A percentile compares a stretch with the other conserved stretches of the same genome.
Evolutionary conservation across 2,329 filamentous ascomycete genomes (phyloP).

Genomic region (Knoxdaviesia capensis): DNA sequence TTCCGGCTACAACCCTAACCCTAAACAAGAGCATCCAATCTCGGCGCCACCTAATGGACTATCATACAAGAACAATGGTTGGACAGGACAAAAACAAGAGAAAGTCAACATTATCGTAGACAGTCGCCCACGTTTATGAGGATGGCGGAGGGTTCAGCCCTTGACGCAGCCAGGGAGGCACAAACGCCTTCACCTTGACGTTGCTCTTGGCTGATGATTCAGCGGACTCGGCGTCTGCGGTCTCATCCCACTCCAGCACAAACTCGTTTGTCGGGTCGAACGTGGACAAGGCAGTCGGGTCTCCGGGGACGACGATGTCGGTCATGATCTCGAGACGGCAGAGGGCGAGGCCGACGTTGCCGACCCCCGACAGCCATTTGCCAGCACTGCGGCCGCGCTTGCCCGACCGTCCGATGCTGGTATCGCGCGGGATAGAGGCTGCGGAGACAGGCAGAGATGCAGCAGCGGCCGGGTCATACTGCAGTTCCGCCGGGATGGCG

Average conservation of each 20-base stretch:
- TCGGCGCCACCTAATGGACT: too few species aligned
- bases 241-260: conserved; percentile 30
- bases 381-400: conserved; percentile 53
- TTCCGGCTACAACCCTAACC: too few species aligned
- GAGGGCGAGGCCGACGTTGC: conserved; percentile 71
- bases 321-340: conserved; percentile 88
- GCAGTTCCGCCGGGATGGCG: conserved; percentile 17
- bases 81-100: too few species aligned
- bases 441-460: conserved; percentile 7
- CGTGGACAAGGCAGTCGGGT: conserved; percentile 36
- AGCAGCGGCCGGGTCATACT: conserved; percentile 20
- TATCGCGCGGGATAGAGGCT: conserved; percentile 20
- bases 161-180: conserved; percentile 52
- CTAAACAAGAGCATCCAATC: too few species aligned
- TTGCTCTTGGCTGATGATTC: conserved; percentile 5
- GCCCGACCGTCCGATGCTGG: conserved; percentile 27
- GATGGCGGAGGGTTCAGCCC: conserved; percentile 13
- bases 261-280: conserved; percentile 44
- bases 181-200: conserved; percentile 55
- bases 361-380: conserved; percentile 59
- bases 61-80: too few species aligned
- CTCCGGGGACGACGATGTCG: conserved; percentile 49
- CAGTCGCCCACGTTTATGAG: not conserved
- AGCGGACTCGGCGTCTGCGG: conserved; percentile 13
- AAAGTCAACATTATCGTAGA: too few species aligned